phyloP scores from a whole-genome alignment of 257 asterid genomes.

The Plantago ovata region DNA sequence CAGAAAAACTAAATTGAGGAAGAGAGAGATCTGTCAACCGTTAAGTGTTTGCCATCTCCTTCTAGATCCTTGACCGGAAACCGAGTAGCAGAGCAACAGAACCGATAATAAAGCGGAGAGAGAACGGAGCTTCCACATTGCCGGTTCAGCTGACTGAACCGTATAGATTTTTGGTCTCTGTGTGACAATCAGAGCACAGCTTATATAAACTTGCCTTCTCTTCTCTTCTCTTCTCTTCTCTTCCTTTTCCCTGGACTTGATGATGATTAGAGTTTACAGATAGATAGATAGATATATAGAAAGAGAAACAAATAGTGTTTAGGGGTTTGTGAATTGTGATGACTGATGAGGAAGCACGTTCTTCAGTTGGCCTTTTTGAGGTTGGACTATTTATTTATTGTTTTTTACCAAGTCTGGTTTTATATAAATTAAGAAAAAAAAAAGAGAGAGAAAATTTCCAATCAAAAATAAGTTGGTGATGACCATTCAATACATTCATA shows the following conservation, averaged over 20 bases:
- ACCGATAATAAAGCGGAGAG: constrained; percentile 9
- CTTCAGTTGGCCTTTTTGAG: constrained; percentile 8
- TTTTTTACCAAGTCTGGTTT: background rate
- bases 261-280: background rate
- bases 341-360: constrained; percentile 14
- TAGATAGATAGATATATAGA: background rate
- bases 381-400: background rate
- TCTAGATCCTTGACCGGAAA: constrained; percentile 57
- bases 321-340: background rate
- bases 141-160: constrained; percentile 20
- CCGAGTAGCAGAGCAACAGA: constrained; percentile 40
- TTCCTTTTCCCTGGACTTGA: background rate
- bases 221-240: background rate
- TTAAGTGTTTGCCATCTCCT: constrained; percentile 59
- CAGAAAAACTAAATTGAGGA: background rate
- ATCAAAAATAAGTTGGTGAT: background rate
- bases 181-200: background rate
- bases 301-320: constrained; percentile 15
- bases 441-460: too few species aligned
- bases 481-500: too few species aligned
- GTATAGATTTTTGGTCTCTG: too few species aligned
- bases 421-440: too few species aligned
- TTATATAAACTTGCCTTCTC: too few species aligned
- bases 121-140: constrained; percentile 48
- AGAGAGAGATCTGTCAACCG: constrained; percentile 32